Evolutionary conservation across 305 asterid species (phyloP).

Genomic region (Rubia tinctorum): DNA sequence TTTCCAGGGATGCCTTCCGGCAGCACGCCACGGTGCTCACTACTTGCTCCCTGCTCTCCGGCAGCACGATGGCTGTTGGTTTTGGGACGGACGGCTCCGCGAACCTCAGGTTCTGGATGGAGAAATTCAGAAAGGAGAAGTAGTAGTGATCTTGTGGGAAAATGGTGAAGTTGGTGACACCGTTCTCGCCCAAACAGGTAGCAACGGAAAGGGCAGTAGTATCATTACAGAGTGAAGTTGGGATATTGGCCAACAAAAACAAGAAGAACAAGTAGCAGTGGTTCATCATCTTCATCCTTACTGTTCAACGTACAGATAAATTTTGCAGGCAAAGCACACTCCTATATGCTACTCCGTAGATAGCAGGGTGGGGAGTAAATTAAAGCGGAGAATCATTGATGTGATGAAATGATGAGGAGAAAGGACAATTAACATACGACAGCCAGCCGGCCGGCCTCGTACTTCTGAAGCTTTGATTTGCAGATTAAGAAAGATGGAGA

Average conservation of each 20-base stretch:
- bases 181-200: conserved; percentile 41
- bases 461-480: not conserved
- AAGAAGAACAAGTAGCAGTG: not conserved
- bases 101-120: conserved; percentile 62
- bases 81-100: conserved; percentile 39
- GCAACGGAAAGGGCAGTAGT: conserved; percentile 3
- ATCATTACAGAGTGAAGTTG: conserved; percentile 16
- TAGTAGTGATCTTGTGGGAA: conserved; percentile 35
- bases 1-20: conserved; percentile 35
- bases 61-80: conserved; percentile 53
- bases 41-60: conserved; percentile 44
- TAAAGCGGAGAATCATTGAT: not conserved
- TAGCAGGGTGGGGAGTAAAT: not conserved
- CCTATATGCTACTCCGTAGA: too few species aligned
- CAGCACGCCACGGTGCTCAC: conserved; percentile 39
- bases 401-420: not conserved
- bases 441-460: too few species aligned
- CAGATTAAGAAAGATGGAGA: not conserved
- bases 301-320: too few species aligned
- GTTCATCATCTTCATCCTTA: not conserved
- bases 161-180: conserved; percentile 45
- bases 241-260: conserved; percentile 7
- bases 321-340: too few species aligned
- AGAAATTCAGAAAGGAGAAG: conserved; percentile 51
- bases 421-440: not conserved